phyloP scores from a whole-genome alignment of 1,284 basidiomycete genomes.

The Heterobasidion irregulare region DNA sequence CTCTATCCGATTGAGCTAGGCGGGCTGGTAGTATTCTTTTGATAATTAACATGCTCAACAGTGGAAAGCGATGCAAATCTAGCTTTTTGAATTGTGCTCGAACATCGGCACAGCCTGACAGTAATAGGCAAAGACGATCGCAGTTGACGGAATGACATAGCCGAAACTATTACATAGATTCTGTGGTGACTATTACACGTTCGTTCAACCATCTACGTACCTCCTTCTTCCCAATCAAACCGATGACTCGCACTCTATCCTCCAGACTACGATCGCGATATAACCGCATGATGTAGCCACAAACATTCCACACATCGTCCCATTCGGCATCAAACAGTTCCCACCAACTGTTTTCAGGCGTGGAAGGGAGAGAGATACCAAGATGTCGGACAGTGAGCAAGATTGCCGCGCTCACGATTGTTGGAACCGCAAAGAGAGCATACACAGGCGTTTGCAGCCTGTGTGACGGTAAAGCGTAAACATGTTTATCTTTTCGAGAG shows the following conservation, averaged over 20 bases:
- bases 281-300: constrained; percentile 72
- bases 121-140: too few relatives aligned
- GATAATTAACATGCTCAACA: too few relatives aligned
- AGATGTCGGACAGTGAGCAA: constrained; percentile 66
- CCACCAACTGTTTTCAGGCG: constrained; percentile 73
- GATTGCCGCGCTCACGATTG: constrained; percentile 83
- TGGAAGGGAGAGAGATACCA: constrained; percentile 64
- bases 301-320: constrained; percentile 79
- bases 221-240: constrained; percentile 60
- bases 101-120: too few relatives aligned
- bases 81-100: too few relatives aligned
- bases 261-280: constrained; percentile 40
- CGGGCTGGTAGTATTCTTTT: constrained; percentile 30
- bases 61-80: too few relatives aligned
- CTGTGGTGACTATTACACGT: neutral
- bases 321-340: constrained; percentile 80
- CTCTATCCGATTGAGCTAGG: constrained; percentile 86
- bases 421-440: constrained; percentile 80
- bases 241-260: constrained; percentile 35
- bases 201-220: constrained; percentile 71
- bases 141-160: neutral
- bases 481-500: constrained; percentile 4
- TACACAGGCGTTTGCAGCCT: constrained; percentile 91
- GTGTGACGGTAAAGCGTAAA: constrained; percentile 5
- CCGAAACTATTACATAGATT: neutral